phyloP scores from a whole-genome alignment of 2,329 filamentous ascomycete genomes.

The Alternaria postmessia region DNA sequence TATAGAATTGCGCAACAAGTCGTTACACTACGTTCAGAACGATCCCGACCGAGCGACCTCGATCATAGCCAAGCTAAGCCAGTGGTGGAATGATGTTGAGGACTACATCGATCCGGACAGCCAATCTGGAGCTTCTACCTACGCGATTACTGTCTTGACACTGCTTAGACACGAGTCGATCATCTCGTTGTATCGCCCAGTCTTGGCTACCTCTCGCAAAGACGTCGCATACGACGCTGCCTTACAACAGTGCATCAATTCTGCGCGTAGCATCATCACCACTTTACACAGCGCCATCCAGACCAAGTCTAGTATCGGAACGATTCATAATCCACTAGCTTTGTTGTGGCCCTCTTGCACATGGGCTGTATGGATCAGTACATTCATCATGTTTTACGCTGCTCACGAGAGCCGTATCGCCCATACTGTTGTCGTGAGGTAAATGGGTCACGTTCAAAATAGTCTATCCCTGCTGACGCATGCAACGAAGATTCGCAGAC shows the following conservation, averaged over 20 bases:
- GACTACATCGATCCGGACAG: slow-evolving; percentile 56
- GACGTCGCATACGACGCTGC: slow-evolving; percentile 58
- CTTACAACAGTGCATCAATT: slow-evolving; percentile 61
- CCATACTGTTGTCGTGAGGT: slow-evolving; percentile 52
- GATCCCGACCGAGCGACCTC: slow-evolving; percentile 54
- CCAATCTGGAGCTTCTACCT: slow-evolving; percentile 30
- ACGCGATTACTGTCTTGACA: slow-evolving; percentile 55
- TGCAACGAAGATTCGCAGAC: slow-evolving; percentile 29
- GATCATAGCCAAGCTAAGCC: slow-evolving; percentile 59
- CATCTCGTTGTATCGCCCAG: slow-evolving; percentile 61
- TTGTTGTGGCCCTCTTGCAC: slow-evolving; percentile 62
- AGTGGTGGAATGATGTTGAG: slow-evolving; percentile 64
- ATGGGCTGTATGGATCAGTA: slow-evolving; percentile 64
- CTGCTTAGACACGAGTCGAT: slow-evolving; percentile 60
- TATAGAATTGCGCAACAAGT: slow-evolving; percentile 63
- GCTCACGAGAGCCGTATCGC: slow-evolving; percentile 58
- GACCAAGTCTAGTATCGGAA: neutral
- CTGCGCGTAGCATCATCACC: slow-evolving; percentile 59
- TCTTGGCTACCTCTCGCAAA: slow-evolving; percentile 57
- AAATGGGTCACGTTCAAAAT: slow-evolving; percentile 15
- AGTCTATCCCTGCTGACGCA: slow-evolving; percentile 3
- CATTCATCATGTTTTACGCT: slow-evolving; percentile 61
- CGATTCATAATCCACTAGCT: slow-evolving; percentile 24
- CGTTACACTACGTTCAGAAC: slow-evolving; percentile 56
- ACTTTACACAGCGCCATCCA: slow-evolving; percentile 46